Base-by-base conservation (phyloP, 345 rosid species). In the Salix brachista region DNA sequence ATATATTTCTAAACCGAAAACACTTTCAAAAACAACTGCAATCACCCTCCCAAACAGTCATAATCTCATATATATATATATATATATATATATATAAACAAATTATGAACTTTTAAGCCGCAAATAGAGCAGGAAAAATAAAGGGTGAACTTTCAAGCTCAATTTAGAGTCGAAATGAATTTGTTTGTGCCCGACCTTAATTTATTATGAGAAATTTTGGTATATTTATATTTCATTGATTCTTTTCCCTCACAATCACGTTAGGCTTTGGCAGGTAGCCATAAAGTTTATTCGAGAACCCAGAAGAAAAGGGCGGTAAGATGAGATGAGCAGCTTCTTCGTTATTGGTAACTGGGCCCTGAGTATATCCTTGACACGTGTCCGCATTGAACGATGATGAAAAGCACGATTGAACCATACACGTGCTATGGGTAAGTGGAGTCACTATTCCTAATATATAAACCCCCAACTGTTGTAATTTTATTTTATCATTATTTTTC, bases 261-360 rank as follows among this genome's bases (percentile, higher is more conserved):
- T 65, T 65, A 18, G 62, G 70, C 16, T 21, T 46, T 65, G 48
- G 11, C 52, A 0, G 26, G 62, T 25, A 44, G 30, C 28, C 32
- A 21, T 14, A 19, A 46, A 46, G 52, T 71, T 32, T 32, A 62
- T 48, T 62, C 75, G 7, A 34, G 48, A 70, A 16, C 70, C 42
- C 36, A 21, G 8, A 28, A 7, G 9, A 12, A 3, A 1, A 3
- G 52, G 52, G 1, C 23, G 17, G 37, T 2, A 41, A 4, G 39
- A 60, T 19, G 44, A 52, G 60, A 4, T 28, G 39, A 9, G 44
- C 21, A 2, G 2, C 67, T 58, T 42, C 39, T 11, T 26, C 6
- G 26, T 8, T 26, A 23, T 46, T 25, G 73, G 28, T 2, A n/a
- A 21, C 62, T 70, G 75, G 71, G 80, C 62, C 80, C 39, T 9